A percentile compares a stretch with the other conserved stretches of the same genome.
These are phyloP conservation scores for Urostyla sp. DNA, from an alignment of 73 alveolate genomes.

Conservation along the genomic window DNA sequence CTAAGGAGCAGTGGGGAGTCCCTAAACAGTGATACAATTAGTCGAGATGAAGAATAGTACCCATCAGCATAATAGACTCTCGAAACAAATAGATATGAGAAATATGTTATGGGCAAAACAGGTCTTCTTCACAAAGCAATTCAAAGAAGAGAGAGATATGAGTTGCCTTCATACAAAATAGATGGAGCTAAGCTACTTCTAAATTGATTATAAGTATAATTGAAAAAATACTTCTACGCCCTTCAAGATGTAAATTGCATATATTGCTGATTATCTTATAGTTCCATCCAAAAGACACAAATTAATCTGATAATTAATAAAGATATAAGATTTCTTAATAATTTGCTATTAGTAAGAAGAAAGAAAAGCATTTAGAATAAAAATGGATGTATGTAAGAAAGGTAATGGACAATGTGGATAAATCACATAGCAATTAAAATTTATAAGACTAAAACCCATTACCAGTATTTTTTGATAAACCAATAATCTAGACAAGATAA, in stretches of 20 bases:
- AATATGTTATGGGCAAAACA: background rate
- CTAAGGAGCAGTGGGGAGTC: slow-evolving; percentile 42
- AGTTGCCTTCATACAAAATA: slow-evolving; percentile 38
- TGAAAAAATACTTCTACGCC: background rate
- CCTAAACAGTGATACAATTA: slow-evolving; percentile 22
- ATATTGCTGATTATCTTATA: too few species aligned
- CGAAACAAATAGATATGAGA: background rate
- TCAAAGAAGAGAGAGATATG: background rate
- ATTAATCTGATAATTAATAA: too few species aligned
- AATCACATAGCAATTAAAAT: background rate
- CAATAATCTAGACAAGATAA: too few species aligned
- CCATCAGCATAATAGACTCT: slow-evolving; percentile 1
- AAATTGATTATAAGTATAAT: slow-evolving; percentile 2
- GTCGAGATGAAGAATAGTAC: slow-evolving; percentile 30
- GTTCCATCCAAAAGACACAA: too few species aligned
- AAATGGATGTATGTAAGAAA: slow-evolving; percentile 52
- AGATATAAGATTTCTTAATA: too few species aligned
- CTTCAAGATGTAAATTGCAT: slow-evolving; percentile 19
- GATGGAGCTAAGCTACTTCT: slow-evolving; percentile 43
- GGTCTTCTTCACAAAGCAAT: background rate
- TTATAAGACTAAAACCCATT: background rate
- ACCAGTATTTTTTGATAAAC: background rate
- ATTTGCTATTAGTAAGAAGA: background rate
- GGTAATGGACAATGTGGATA: slow-evolving; percentile 31
- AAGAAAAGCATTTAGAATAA: background rate